These are phyloP conservation scores for Chaetoceros tenuissimus DNA, from an alignment of 108 stramenopile genomes.

Conservation along the genomic window DNA sequence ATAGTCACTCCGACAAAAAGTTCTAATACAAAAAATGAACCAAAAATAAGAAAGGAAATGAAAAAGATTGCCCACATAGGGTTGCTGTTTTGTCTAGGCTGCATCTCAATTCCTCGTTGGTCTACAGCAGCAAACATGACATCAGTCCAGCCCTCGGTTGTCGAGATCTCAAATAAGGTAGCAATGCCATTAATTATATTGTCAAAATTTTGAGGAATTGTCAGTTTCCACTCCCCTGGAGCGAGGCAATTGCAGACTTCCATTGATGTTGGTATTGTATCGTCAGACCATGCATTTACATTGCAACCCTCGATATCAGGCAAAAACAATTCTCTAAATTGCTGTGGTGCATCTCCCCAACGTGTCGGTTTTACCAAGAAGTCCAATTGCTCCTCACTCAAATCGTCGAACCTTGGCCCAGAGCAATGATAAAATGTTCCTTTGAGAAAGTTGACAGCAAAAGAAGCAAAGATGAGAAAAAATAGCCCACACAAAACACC, in stretches of 20 bases:
- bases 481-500: constrained; percentile 33
- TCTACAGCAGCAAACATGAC: constrained; percentile 50
- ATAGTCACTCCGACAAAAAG: constrained; percentile 70
- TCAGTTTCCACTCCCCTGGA: constrained; percentile 18
- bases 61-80: constrained; percentile 32
- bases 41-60: constrained; percentile 44
- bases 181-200: constrained; percentile 33
- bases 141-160: constrained; percentile 50
- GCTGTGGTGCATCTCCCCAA: constrained; percentile 1
- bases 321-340: constrained; percentile 8
- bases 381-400: neutral
- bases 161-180: constrained; percentile 52
- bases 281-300: constrained; percentile 1
- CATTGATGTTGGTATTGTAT: constrained; percentile 17
- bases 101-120: constrained; percentile 36
- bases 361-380: constrained; percentile 9
- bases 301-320: neutral
- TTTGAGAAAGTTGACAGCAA: constrained; percentile 60
- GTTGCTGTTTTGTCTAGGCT: constrained; percentile 24
- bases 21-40: constrained; percentile 62
- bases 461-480: constrained; percentile 54
- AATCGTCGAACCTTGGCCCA: neutral
- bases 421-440: constrained; percentile 47
- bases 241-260: constrained; percentile 23
- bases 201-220: constrained; percentile 43